Conservation (phyloP, 1,284 basidiomycete genomes). For the Cerrena zonata region DNA sequence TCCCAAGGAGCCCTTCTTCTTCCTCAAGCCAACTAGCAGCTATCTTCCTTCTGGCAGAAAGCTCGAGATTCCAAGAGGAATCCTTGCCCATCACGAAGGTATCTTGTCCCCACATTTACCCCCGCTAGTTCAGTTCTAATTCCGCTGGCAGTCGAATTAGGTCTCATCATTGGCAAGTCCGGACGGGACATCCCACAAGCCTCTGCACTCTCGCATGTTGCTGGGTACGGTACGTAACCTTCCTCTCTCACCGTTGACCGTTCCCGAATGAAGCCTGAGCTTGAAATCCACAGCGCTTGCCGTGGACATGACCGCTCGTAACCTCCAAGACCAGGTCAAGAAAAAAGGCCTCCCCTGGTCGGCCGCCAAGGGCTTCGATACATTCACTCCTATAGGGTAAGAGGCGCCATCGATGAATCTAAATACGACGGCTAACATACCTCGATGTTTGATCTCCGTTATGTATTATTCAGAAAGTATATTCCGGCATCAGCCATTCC, state of each 20-base stretch:
- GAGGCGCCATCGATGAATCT: neutral
- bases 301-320: slow-evolving; percentile 93
- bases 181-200: slow-evolving; percentile 76
- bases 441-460: neutral
- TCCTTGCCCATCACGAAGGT: slow-evolving; percentile 90
- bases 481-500: slow-evolving; percentile 69
- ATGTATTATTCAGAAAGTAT: slow-evolving; percentile 53
- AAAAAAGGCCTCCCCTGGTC: slow-evolving; percentile 92
- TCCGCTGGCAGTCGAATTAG: slow-evolving; percentile 58
- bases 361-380: slow-evolving; percentile 72
- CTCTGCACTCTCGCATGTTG: slow-evolving; percentile 74
- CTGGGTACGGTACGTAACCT: slow-evolving; percentile 72
- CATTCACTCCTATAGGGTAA: slow-evolving; percentile 68
- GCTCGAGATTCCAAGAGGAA: slow-evolving; percentile 82
- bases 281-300: slow-evolving; percentile 62
- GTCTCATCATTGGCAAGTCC: slow-evolving; percentile 85
- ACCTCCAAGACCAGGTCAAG: slow-evolving; percentile 91
- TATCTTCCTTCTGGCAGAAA: slow-evolving; percentile 75
- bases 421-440: too few species aligned
- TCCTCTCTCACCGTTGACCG: neutral
- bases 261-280: neutral
- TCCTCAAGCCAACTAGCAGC: slow-evolving; percentile 91
- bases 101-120: slow-evolving; percentile 14
- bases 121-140: neutral
- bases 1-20: slow-evolving; percentile 96